Conservation (phyloP, 345 rosid species). For the Camelina neglecta region DNA sequence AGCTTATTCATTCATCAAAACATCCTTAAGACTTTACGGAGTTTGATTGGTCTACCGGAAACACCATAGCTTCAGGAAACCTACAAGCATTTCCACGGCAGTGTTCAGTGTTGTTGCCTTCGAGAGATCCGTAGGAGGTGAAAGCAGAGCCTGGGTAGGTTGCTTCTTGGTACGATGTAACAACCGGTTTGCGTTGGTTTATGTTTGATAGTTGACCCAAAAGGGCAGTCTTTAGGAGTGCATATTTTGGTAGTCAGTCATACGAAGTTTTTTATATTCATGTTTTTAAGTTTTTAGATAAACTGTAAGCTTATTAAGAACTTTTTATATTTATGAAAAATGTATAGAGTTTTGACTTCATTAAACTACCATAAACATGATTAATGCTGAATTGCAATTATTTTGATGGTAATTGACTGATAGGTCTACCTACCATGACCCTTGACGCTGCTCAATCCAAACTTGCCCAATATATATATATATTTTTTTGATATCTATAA, state of each 20-base stretch:
- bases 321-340: background rate
- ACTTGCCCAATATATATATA: background rate
- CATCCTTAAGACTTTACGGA: constrained; percentile 70
- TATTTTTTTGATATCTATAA: background rate
- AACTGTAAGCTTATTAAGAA: background rate
- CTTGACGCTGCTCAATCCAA: constrained; percentile 23
- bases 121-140: constrained; percentile 9
- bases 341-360: constrained; percentile 12
- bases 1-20: constrained; percentile 79
- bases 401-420: constrained; percentile 35
- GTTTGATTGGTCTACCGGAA: constrained; percentile 50
- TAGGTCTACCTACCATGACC: constrained; percentile 35
- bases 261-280: background rate
- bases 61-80: constrained; percentile 16
- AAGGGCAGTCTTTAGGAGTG: background rate
- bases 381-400: constrained; percentile 37
- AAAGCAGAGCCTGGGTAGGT: constrained; percentile 19
- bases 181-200: constrained; percentile 26
- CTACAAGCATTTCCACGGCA: constrained; percentile 2
- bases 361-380: constrained; percentile 11
- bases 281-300: background rate
- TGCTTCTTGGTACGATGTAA: constrained; percentile 21
- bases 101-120: constrained; percentile 1
- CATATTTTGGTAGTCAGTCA: background rate
- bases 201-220: constrained; percentile 18